phyloP scores from a whole-genome alignment of 2,329 filamentous ascomycete species.

The Fusarium floridanum region DNA sequence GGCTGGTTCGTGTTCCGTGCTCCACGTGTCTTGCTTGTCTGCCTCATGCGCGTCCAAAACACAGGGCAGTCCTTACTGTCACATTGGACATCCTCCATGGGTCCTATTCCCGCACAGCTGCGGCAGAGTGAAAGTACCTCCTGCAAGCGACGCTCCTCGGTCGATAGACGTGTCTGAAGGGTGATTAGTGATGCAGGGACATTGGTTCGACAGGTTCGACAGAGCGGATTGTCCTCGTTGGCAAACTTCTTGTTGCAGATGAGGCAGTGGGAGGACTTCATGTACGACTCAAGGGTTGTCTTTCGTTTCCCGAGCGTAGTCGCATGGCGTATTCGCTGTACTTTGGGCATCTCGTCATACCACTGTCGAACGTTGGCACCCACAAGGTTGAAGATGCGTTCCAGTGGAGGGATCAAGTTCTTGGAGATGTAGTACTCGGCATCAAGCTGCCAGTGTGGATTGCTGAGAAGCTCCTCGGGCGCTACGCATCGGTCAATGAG shows the following conservation, averaged over 20 bases:
- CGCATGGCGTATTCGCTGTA: slow-evolving; percentile 73
- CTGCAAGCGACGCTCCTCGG: slow-evolving; percentile 72
- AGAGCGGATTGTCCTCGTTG: slow-evolving; percentile 61
- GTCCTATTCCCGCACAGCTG: slow-evolving; percentile 80
- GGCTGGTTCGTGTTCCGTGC: slow-evolving; percentile 53
- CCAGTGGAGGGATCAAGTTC: slow-evolving; percentile 93
- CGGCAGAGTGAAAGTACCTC: slow-evolving; percentile 81
- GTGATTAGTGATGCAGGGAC: slow-evolving; percentile 72
- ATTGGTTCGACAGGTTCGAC: slow-evolving; percentile 66
- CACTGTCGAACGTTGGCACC: slow-evolving; percentile 90
- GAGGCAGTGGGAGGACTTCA: slow-evolving; percentile 83
- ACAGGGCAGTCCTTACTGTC: slow-evolving; percentile 94
- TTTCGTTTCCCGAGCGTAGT: slow-evolving; percentile 57
- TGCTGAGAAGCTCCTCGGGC: slow-evolving; percentile 83
- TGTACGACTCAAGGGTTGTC: slow-evolving; percentile 93
- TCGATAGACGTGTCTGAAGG: slow-evolving; percentile 72
- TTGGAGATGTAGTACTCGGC: slow-evolving; percentile 98
- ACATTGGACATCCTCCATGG: slow-evolving; percentile 83
- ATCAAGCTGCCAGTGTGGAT: slow-evolving; percentile 84
- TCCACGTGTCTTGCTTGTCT: slow-evolving; percentile 61
- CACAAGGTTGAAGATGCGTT: slow-evolving; percentile 96
- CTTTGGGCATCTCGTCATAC: slow-evolving; percentile 97
- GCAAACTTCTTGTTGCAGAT: slow-evolving; percentile 68
- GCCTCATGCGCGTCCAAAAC: slow-evolving; percentile 83
- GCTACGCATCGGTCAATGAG: slow-evolving; percentile 91